A percentile compares a stretch with the other conserved stretches of the same genome.
Conservation (phyloP, 2,329 filamentous ascomycete species). For the Metarhizium rileyi region DNA sequence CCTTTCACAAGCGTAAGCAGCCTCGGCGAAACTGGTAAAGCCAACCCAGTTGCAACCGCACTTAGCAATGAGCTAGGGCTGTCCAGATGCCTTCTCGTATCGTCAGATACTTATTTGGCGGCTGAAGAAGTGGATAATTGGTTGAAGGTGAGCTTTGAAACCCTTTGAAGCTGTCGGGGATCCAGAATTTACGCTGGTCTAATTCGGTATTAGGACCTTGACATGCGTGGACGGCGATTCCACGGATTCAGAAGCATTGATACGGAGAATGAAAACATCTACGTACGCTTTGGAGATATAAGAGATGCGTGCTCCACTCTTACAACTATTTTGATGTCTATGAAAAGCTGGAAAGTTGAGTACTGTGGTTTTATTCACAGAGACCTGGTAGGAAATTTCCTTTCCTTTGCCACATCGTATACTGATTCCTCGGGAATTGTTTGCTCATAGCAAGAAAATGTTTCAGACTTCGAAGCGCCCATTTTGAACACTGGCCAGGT, state of each 20-base stretch:
- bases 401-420: neutral
- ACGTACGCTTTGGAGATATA: constrained; percentile 49
- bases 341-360: constrained; percentile 33
- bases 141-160: constrained; percentile 30
- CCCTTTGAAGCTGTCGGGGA: neutral
- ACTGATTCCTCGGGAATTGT: neutral
- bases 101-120: constrained; percentile 20
- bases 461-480: neutral
- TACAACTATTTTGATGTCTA: constrained; percentile 32
- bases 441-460: neutral
- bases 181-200: neutral
- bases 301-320: constrained; percentile 45
- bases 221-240: constrained; percentile 20
- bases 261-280: constrained; percentile 32
- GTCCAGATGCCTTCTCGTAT: constrained; percentile 35
- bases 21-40: constrained; percentile 12
- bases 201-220: constrained; percentile 26
- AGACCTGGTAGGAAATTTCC: neutral
- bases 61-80: constrained; percentile 38
- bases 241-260: constrained; percentile 29
- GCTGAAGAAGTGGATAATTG: constrained; percentile 31
- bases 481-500: constrained; percentile 17
- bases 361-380: constrained; percentile 13
- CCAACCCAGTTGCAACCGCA: constrained; percentile 19
- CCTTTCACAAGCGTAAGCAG: constrained; percentile 26